These are phyloP conservation scores for Fusarium udum DNA, from an alignment of 2,329 filamentous ascomycete species.

Conservation along the genomic window DNA sequence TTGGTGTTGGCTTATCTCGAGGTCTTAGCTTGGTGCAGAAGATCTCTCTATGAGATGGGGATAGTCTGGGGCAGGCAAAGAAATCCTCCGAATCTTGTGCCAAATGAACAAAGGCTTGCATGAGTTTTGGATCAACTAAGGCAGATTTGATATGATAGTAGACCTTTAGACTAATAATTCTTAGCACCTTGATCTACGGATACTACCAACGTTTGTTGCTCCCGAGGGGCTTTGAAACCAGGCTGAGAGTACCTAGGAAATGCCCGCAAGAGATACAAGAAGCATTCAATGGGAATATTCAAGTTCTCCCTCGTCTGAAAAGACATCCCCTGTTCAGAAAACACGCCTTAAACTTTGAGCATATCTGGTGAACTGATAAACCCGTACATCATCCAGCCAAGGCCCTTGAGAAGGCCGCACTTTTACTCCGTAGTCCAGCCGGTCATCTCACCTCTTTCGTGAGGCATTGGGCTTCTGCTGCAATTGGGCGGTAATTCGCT, in stretches of 20 bases:
- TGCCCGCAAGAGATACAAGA: not conserved
- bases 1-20: not conserved
- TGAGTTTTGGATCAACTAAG: too few relatives aligned
- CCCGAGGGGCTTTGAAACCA: not conserved
- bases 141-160: not conserved
- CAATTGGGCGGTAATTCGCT: not conserved
- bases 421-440: not conserved
- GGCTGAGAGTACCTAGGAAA: accelerated
- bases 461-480: not conserved
- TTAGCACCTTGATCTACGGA: too few relatives aligned
- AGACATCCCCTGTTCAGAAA: not conserved
- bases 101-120: not conserved
- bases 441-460: not conserved
- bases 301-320: not conserved
- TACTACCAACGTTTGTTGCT: not conserved
- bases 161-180: too few relatives aligned
- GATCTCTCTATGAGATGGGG: not conserved
- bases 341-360: too few relatives aligned
- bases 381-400: not conserved
- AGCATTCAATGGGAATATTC: accelerated
- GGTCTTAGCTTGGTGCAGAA: not conserved
- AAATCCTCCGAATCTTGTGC: not conserved
- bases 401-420: not conserved
- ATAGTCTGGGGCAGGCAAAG: not conserved
- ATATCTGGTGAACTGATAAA: not conserved